These are phyloP conservation scores for Leavenworthia alabamica DNA, from an alignment of 345 rosid species.

Conservation along the genomic window DNA sequence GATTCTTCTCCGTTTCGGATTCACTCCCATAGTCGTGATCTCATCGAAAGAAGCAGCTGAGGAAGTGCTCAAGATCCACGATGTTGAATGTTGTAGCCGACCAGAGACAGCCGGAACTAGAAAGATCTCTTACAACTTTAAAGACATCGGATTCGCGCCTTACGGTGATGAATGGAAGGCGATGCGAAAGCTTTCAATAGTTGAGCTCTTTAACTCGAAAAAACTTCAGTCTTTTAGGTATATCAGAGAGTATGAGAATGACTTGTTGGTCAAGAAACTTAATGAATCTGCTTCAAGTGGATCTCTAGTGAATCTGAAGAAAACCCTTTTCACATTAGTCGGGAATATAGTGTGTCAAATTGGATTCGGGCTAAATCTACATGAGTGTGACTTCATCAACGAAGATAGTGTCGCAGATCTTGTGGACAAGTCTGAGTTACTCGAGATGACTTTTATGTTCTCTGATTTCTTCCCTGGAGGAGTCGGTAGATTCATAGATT, in stretches of 20 bases:
- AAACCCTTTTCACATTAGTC: background rate
- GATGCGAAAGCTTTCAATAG: slow-evolving; percentile 17
- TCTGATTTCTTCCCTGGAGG: slow-evolving; percentile 20
- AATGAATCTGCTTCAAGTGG: background rate
- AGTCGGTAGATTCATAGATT: slow-evolving; percentile 5
- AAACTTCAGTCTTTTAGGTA: slow-evolving; percentile 17
- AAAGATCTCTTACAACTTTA: too few relatives aligned
- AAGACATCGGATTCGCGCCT: slow-evolving; percentile 32
- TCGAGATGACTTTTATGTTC: background rate
- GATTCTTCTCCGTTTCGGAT: slow-evolving; percentile 17
- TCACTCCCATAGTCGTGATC: background rate
- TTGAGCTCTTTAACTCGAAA: slow-evolving; percentile 18
- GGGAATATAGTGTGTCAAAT: slow-evolving; percentile 10
- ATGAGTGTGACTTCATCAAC: background rate
- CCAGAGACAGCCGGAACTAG: too few relatives aligned
- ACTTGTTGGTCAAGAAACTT: slow-evolving; percentile 16
- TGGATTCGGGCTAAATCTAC: slow-evolving; percentile 23
- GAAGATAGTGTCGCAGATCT: background rate
- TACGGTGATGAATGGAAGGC: slow-evolving; percentile 32
- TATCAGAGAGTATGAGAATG: slow-evolving; percentile 30
- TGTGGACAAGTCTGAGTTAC: background rate
- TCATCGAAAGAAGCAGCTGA: too few relatives aligned
- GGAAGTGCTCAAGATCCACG: too few relatives aligned
- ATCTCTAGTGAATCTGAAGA: slow-evolving; percentile 13
- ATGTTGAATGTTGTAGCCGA: too few relatives aligned